Conservation (phyloP, 176 grass and related monocot genomes). For the Canna indica region DNA sequence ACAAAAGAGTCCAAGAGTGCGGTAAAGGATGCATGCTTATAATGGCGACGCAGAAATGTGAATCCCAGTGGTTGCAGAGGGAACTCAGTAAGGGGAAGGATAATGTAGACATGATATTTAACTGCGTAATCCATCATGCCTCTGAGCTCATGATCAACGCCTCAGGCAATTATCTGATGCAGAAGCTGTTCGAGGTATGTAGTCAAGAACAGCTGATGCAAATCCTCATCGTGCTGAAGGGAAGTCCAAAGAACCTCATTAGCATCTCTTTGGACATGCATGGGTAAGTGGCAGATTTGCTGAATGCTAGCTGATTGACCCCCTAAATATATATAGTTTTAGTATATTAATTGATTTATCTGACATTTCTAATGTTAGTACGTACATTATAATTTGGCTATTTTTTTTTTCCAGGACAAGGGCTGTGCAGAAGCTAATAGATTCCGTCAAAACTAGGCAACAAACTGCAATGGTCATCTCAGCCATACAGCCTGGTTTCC, state of each 20-base stretch:
- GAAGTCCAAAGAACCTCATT: slow-evolving; percentile 41
- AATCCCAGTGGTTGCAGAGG: slow-evolving; percentile 57
- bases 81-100: slow-evolving; percentile 59
- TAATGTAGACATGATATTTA: slow-evolving; percentile 52
- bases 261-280: slow-evolving; percentile 57
- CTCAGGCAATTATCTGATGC: slow-evolving; percentile 82
- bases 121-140: slow-evolving; percentile 57
- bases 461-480: slow-evolving; percentile 45
- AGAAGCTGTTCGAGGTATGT: slow-evolving; percentile 70
- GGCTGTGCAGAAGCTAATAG: slow-evolving; percentile 84
- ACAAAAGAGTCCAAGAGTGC: no score
- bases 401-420: slow-evolving; percentile 81
- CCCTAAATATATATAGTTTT: not conserved
- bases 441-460: slow-evolving; percentile 42
- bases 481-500: slow-evolving; percentile 42
- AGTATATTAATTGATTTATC: not conserved
- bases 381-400: slow-evolving; percentile 15
- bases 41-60: slow-evolving; percentile 59
- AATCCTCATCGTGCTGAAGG: slow-evolving; percentile 38
- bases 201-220: slow-evolving; percentile 54
- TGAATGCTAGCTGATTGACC: not conserved
- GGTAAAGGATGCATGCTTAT: slow-evolving; percentile 37
- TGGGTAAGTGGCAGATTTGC: slow-evolving; percentile 42
- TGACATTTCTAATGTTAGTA: not conserved
- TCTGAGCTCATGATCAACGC: slow-evolving; percentile 55